A percentile compares a stretch with the other conserved stretches of the same genome.
phyloP scores from a whole-genome alignment of 805 yeast species.

The Sungouiella thailandica region DNA sequence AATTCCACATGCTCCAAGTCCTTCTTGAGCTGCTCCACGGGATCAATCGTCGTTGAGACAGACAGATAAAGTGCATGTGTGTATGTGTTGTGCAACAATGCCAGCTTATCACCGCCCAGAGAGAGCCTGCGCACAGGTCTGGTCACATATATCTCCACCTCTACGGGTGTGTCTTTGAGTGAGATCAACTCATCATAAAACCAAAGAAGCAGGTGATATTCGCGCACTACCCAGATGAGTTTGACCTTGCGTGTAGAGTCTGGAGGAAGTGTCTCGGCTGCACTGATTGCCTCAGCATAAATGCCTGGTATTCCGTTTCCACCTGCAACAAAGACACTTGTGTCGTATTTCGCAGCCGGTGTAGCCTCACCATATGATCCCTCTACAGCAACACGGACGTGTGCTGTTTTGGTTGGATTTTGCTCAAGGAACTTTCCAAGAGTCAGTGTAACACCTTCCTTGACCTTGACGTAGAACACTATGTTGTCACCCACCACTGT shows the following conservation, averaged over 20 bases:
- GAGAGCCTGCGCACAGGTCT: slow-evolving; percentile 1
- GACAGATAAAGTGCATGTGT: slow-evolving; percentile 5
- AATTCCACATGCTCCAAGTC: slow-evolving; percentile 9
- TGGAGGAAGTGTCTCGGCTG: slow-evolving; percentile 1
- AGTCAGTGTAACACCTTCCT: slow-evolving; percentile 27
- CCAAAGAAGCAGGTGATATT: slow-evolving; percentile 46
- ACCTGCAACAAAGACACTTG: slow-evolving; percentile 34
- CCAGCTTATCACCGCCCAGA: slow-evolving; percentile 2
- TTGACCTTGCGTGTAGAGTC: slow-evolving; percentile 18
- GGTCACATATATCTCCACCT: slow-evolving; percentile 16
- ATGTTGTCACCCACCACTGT: slow-evolving; percentile 14
- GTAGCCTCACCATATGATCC: slow-evolving; percentile 36
- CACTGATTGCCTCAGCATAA: slow-evolving; percentile 27
- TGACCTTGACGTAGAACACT: slow-evolving; percentile 28
- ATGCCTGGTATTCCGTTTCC: slow-evolving; percentile 41
- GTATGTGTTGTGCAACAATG: slow-evolving; percentile 8
- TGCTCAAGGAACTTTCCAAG: slow-evolving; percentile 17
- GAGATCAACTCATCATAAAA: slow-evolving; percentile 39
- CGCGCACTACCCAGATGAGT: slow-evolving; percentile 62
- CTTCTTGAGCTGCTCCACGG: slow-evolving; percentile 3
- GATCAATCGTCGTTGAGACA: slow-evolving; percentile 1
- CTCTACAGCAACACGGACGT: slow-evolving; percentile 32
- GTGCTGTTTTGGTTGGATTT: slow-evolving; percentile 12
- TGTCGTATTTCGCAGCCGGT: slow-evolving; percentile 24
- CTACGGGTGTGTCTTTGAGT: slow-evolving; percentile 23